Evolutionary conservation across 2,329 filamentous ascomycete genomes (phyloP).

Genomic region (Colletotrichum incanum): DNA sequence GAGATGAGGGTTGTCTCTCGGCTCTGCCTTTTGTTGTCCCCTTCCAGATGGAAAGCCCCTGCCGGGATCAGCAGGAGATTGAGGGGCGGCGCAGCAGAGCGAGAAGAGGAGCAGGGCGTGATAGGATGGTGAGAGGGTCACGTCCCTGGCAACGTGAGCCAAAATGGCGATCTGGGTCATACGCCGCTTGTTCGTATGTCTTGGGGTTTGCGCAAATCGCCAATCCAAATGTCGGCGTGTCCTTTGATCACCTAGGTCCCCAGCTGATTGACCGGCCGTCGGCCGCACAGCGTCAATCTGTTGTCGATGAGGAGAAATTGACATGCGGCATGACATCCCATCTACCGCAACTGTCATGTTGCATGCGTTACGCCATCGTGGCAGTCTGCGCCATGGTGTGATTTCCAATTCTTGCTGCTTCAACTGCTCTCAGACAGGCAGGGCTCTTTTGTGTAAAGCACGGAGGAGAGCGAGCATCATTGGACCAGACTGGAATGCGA

Average conservation of each 20-base stretch:
- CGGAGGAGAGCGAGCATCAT: slow-evolving; percentile 9
- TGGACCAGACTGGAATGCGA: slow-evolving; percentile 32
- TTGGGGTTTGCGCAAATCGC: slow-evolving; percentile 19
- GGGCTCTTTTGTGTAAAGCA: neutral
- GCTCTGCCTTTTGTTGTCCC: slow-evolving; percentile 29
- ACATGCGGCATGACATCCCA: slow-evolving; percentile 19
- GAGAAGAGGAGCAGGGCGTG: slow-evolving; percentile 2
- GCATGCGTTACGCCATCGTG: slow-evolving; percentile 6
- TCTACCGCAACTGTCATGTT: slow-evolving; percentile 22
- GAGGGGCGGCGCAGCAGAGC: slow-evolving; percentile 29
- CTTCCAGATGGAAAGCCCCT: slow-evolving; percentile 26
- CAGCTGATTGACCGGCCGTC: neutral
- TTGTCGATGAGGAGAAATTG: slow-evolving; percentile 6
- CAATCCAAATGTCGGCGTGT: neutral
- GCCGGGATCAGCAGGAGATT: slow-evolving; percentile 41
- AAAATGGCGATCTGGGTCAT: slow-evolving; percentile 34
- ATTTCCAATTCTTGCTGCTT: slow-evolving; percentile 1
- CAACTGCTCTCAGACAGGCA: slow-evolving; percentile 1
- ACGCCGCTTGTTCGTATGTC: slow-evolving; percentile 18
- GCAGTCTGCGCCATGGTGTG: slow-evolving; percentile 22
- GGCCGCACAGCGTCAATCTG: neutral
- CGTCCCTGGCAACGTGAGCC: slow-evolving; percentile 10
- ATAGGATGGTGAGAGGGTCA: slow-evolving; percentile 28
- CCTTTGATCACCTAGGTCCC: neutral
- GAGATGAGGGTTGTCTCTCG: slow-evolving; percentile 25